Conservation (phyloP, 495 filamentous ascomycete genomes). For the Hyaloscypha variabilis region DNA sequence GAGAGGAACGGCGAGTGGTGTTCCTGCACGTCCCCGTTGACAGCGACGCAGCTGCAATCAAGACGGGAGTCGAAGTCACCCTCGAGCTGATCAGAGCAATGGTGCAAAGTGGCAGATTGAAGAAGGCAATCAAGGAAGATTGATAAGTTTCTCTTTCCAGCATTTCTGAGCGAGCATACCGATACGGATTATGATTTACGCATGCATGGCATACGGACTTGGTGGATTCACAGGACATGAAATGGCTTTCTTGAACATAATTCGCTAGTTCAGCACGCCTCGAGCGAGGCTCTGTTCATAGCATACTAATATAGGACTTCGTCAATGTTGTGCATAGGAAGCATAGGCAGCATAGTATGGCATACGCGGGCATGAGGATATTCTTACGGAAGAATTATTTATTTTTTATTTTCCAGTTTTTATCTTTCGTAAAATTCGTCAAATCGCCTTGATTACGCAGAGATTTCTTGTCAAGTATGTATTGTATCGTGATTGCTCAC, state of each 20-base stretch:
- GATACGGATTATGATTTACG: neutral
- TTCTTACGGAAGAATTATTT: no score
- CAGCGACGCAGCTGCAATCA: slow-evolving; percentile 54
- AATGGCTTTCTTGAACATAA: neutral
- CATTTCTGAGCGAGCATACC: neutral
- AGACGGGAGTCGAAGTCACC: slow-evolving; percentile 62
- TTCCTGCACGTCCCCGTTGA: slow-evolving; percentile 82
- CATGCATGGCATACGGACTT: neutral
- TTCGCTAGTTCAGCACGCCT: neutral
- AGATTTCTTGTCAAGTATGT: no score
- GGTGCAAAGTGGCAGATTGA: slow-evolving; percentile 46
- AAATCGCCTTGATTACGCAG: no score
- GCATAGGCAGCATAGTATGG: no score
- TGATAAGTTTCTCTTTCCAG: neutral
- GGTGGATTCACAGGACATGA: neutral
- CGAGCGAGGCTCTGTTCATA: no score
- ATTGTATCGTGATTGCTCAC: no score
- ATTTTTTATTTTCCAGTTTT: no score
- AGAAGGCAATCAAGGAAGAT: slow-evolving; percentile 13
- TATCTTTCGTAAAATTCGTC: no score
- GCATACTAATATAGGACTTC: neutral
- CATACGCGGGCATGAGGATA: no score
- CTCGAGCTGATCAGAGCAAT: slow-evolving; percentile 71
- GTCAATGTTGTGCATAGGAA: neutral
- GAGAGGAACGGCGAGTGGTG: slow-evolving; percentile 57